Percentiles rank a stretch among this genome's conserved stretches.
Evolutionary conservation across 2,329 filamentous ascomycete genomes (phyloP).

Genomic region (Dactylellina leptospora): DNA sequence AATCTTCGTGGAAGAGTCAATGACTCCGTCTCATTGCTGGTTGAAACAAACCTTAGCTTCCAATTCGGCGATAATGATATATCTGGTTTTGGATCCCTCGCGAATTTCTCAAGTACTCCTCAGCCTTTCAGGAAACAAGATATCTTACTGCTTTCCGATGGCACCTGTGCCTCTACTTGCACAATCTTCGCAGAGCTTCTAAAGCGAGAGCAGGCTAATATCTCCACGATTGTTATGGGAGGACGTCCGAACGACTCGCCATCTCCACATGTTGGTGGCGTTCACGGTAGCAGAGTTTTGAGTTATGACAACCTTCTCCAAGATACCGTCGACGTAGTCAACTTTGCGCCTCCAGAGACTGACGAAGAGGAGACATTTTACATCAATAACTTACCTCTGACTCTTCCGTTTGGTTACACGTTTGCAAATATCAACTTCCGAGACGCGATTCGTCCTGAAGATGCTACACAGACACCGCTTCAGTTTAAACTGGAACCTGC

Average conservation of each 20-base stretch:
- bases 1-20: slow-evolving; percentile 54
- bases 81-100: slow-evolving; percentile 52
- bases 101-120: slow-evolving; percentile 36
- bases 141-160: slow-evolving; percentile 64
- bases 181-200: slow-evolving; percentile 68
- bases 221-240: slow-evolving; percentile 64
- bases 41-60: slow-evolving; percentile 23
- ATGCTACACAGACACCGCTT: slow-evolving; percentile 59
- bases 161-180: slow-evolving; percentile 71
- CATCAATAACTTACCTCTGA: slow-evolving; percentile 18
- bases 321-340: slow-evolving; percentile 1
- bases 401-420: slow-evolving; percentile 20
- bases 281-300: slow-evolving; percentile 66
- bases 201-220: slow-evolving; percentile 63
- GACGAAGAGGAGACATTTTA: slow-evolving; percentile 16
- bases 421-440: slow-evolving; percentile 40
- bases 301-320: slow-evolving; percentile 24
- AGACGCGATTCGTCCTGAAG: slow-evolving; percentile 40
- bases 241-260: slow-evolving; percentile 50
- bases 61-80: slow-evolving; percentile 8
- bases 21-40: slow-evolving; percentile 60
- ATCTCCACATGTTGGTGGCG: slow-evolving; percentile 67
- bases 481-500: slow-evolving; percentile 65
- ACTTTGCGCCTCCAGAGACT: slow-evolving; percentile 10
- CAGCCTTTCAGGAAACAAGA: slow-evolving; percentile 62